Conservation (phyloP, 495 filamentous ascomycete genomes). For the Lindgomyces ingoldianus region DNA sequence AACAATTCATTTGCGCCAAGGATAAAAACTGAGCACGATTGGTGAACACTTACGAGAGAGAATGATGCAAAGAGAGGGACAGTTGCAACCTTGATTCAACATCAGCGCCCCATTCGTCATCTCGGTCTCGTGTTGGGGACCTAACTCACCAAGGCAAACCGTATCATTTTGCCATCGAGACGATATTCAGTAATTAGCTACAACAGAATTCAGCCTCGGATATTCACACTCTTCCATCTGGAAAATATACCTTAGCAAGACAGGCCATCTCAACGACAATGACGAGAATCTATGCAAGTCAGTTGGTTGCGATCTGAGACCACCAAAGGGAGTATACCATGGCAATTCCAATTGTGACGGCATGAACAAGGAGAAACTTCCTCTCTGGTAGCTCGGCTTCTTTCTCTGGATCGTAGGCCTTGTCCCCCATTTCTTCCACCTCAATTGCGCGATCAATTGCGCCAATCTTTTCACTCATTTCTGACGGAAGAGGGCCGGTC, state of each 20-base stretch:
- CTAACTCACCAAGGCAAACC: constrained; percentile 41
- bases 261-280: constrained; percentile 37
- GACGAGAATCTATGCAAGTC: constrained; percentile 24
- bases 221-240: not conserved
- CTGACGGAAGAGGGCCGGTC: constrained; percentile 26
- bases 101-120: constrained; percentile 15
- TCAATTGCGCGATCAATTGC: constrained; percentile 38
- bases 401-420: constrained; percentile 38
- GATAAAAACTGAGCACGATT: constrained; percentile 4
- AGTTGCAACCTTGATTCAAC: constrained; percentile 38
- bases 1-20: not conserved
- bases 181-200: constrained; percentile 40
- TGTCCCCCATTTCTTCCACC: constrained; percentile 38
- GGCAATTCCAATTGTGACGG: constrained; percentile 40
- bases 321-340: constrained; percentile 24
- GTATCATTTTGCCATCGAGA: constrained; percentile 38
- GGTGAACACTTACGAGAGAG: constrained; percentile 28
- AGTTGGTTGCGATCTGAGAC: not conserved
- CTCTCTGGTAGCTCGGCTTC: constrained; percentile 29
- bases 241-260: constrained; percentile 27
- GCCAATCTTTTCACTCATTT: constrained; percentile 40
- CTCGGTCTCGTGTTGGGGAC: too few species aligned
- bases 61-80: constrained; percentile 44
- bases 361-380: constrained; percentile 35
- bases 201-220: not conserved